These are phyloP conservation scores for Rhodotorula kratochvilovae DNA, from an alignment of 768 basidiomycete species.

Conservation along the genomic window DNA sequence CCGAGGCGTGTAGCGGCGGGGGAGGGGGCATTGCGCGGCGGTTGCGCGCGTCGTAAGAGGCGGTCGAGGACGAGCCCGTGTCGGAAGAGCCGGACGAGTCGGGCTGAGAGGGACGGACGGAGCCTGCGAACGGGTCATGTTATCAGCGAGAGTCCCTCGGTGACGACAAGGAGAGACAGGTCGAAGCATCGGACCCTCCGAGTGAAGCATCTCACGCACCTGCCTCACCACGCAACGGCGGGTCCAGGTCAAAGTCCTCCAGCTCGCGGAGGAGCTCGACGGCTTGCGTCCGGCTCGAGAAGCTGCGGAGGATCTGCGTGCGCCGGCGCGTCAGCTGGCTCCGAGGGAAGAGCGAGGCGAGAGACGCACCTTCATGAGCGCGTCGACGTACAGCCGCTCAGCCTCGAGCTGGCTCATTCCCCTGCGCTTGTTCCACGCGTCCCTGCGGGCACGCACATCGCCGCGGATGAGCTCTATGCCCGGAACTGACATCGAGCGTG, in stretches of 20 bases:
- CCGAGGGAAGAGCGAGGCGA: background rate
- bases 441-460: too few relatives aligned
- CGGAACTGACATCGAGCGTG: too few relatives aligned
- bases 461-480: too few relatives aligned
- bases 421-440: conserved; percentile 90
- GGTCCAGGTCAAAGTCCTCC: conserved; percentile 23
- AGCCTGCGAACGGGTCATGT: background rate
- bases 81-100: background rate
- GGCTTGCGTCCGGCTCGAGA: conserved; percentile 29
- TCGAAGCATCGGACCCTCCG: background rate
- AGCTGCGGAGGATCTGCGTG: conserved; percentile 24
- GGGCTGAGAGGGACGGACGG: background rate
- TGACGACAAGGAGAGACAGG: too few relatives aligned
- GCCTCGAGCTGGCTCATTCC: conserved; percentile 73
- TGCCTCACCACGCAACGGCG: background rate
- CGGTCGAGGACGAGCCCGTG: conserved; percentile 2
- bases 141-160: too few relatives aligned
- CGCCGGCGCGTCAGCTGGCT: too few relatives aligned
- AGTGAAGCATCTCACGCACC: background rate
- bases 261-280: conserved; percentile 30
- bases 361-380: conserved; percentile 65
- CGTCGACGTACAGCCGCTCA: conserved; percentile 83
- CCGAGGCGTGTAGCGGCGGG: background rate
- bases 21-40: background rate
- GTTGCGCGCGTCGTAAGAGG: background rate